These are phyloP conservation scores for Globisporangium perplexum DNA, from an alignment of 352 stramenopile genomes.

Conservation along the genomic window DNA sequence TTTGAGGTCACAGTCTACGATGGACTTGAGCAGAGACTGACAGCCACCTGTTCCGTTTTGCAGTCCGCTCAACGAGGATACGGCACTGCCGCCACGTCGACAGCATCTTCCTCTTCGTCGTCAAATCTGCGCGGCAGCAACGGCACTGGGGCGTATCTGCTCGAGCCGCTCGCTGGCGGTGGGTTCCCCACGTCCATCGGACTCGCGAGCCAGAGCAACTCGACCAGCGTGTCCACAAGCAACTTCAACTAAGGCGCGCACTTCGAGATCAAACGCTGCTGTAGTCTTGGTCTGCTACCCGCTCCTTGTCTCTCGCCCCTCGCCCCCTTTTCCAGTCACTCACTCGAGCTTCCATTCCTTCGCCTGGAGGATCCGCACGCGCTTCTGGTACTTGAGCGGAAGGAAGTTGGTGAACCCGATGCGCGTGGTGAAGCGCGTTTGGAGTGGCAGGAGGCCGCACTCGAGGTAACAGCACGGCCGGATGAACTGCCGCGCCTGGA, in stretches of 20 bases:
- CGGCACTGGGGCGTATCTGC: constrained; percentile 34
- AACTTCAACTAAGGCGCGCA: constrained; percentile 8
- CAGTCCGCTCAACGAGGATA: constrained; percentile 40
- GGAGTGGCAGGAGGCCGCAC: constrained; percentile 42
- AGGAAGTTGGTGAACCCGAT: constrained; percentile 47
- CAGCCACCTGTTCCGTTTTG: neutral
- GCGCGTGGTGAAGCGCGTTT: constrained; percentile 41
- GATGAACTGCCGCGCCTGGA: constrained; percentile 34
- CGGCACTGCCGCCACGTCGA: constrained; percentile 20
- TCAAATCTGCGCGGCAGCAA: constrained; percentile 40
- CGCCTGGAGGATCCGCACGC: constrained; percentile 8
- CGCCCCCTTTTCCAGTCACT: neutral
- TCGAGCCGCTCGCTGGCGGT: constrained; percentile 35
- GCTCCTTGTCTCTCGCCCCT: neutral
- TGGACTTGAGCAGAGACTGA: neutral
- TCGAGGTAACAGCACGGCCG: constrained; percentile 50
- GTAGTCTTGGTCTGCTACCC: neutral
- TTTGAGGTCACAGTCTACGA: neutral
- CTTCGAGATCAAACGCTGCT: neutral
- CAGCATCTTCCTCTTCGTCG: constrained; percentile 16
- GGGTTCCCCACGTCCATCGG: constrained; percentile 32
- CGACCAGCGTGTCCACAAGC: neutral
- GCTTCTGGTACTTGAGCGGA: constrained; percentile 28
- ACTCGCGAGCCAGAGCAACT: neutral
- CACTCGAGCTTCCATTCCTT: constrained; percentile 11